Evolutionary conservation across 768 basidiomycete species (phyloP).

Genomic region (Trametes gibbosa): DNA sequence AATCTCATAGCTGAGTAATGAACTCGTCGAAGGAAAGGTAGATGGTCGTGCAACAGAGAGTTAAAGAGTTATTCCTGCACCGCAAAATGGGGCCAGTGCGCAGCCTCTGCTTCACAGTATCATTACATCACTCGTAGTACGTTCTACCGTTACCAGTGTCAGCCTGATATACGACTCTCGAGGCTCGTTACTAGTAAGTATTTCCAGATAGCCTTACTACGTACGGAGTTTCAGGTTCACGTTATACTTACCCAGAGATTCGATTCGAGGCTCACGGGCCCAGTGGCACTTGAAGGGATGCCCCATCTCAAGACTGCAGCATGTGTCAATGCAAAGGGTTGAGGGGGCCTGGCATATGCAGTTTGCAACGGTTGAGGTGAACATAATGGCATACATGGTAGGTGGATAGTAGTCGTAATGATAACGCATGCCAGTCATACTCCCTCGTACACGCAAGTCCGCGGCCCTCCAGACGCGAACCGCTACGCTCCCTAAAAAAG

Average conservation of each 20-base stretch:
- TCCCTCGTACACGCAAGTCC: conserved; percentile 19
- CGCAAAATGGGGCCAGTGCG: too few relatives aligned
- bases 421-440: conserved; percentile 26
- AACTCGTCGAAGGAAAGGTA: not conserved
- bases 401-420: conserved; percentile 18
- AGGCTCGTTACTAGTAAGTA: too few relatives aligned
- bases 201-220: too few relatives aligned
- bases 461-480: conserved; percentile 9
- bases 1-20: conserved; percentile 6
- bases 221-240: too few relatives aligned
- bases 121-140: not conserved
- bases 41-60: not conserved
- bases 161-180: too few relatives aligned
- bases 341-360: not conserved
- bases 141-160: too few relatives aligned
- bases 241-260: too few relatives aligned
- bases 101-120: not conserved
- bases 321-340: too few relatives aligned
- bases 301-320: too few relatives aligned
- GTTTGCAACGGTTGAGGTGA: conserved; percentile 19
- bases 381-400: conserved; percentile 30
- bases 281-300: too few relatives aligned
- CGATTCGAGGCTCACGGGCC: too few relatives aligned
- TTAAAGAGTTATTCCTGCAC: not conserved
- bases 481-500: not conserved